phyloP scores from a whole-genome alignment of 1,139 yeast genomes.

The Candida tropicalis region DNA sequence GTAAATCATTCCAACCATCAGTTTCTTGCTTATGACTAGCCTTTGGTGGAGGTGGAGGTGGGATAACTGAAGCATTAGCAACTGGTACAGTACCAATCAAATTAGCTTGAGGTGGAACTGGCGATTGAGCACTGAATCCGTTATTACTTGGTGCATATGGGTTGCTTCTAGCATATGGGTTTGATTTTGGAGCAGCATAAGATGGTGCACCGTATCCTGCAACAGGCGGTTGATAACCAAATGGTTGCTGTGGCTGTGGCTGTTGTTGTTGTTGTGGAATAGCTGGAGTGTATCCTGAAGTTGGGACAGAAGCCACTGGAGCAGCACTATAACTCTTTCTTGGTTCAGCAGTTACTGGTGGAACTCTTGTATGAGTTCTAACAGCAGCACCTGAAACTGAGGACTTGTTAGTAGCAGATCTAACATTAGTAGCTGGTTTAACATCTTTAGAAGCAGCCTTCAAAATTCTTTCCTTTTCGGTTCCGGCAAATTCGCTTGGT shows the following conservation, averaged over 20 bases:
- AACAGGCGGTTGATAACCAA: constrained; percentile 16
- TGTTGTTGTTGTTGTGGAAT: constrained; percentile 5
- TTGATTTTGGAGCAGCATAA: constrained; percentile 22
- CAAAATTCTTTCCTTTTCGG: constrained; percentile 76
- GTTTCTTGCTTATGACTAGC: constrained; percentile 56
- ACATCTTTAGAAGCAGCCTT: constrained; percentile 47
- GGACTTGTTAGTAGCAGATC: constrained; percentile 1
- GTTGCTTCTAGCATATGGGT: constrained; percentile 29
- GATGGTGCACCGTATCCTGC: constrained; percentile 17
- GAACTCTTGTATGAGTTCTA: constrained; percentile 1
- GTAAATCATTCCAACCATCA: constrained; percentile 95
- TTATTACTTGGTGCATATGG: constrained; percentile 31
- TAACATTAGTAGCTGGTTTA: constrained; percentile 7
- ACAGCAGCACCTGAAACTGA: not conserved
- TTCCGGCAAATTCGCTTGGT: constrained; percentile 57
- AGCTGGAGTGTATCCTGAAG: constrained; percentile 11
- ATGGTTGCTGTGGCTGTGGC: constrained; percentile 14
- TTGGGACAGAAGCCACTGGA: constrained; percentile 2
- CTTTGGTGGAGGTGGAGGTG: constrained; percentile 40
- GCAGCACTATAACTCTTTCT: not conserved
- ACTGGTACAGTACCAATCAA: constrained; percentile 9
- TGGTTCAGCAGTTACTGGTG: constrained; percentile 3
- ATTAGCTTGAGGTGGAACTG: constrained; percentile 15
- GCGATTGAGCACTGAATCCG: constrained; percentile 22
- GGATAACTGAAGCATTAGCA: not conserved